Conservation (phyloP, 2,329 filamentous ascomycete species). For the Beauveria sp. region DNA sequence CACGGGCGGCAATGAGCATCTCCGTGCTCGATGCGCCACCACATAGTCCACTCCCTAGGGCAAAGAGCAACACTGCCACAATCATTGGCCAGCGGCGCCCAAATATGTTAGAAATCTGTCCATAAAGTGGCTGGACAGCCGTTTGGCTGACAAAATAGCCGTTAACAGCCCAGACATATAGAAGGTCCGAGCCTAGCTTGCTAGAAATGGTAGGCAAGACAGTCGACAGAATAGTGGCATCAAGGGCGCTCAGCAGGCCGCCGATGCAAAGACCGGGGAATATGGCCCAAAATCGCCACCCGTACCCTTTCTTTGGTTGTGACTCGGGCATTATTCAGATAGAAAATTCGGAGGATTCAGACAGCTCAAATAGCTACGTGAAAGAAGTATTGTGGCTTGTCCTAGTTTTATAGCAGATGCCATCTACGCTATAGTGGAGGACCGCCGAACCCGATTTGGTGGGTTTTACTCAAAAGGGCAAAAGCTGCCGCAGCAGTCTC, state of each 20-base stretch:
- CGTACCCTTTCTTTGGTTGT: no score
- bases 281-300: slow-evolving; percentile 14
- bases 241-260: slow-evolving; percentile 12
- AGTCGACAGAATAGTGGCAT: slow-evolving; percentile 13
- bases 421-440: no score
- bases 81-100: slow-evolving; percentile 16
- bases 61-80: not conserved
- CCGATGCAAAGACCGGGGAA: slow-evolving; percentile 10
- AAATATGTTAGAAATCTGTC: slow-evolving; percentile 20
- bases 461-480: no score
- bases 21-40: slow-evolving; percentile 29
- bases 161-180: not conserved
- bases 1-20: slow-evolving; percentile 31
- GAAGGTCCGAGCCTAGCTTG: not conserved
- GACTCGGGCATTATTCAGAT: no score
- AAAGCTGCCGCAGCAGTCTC: no score
- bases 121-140: slow-evolving; percentile 15
- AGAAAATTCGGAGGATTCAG: no score
- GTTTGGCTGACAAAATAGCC: not conserved
- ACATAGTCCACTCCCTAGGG: slow-evolving; percentile 24
- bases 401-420: no score
- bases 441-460: no score
- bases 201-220: slow-evolving; percentile 14
- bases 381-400: no score
- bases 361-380: no score